Evolutionary conservation across 1,284 basidiomycete species (phyloP), one percentile per base, ranked within the genome.

Genomic region (Leccinum subrobustum): DNA sequence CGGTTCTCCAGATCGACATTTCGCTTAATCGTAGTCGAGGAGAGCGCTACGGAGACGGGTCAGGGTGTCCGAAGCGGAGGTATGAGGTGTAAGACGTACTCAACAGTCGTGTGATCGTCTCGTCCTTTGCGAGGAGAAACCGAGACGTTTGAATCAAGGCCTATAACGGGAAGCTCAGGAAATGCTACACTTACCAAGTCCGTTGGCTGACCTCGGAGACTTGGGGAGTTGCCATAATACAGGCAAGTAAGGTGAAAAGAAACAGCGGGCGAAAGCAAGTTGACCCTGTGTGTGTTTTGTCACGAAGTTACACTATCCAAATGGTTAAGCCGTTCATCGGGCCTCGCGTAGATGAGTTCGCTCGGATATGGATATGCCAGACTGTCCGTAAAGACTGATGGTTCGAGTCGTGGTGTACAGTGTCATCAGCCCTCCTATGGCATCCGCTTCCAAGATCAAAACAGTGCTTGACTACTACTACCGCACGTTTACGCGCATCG

Each of bases 1-100:
- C 84, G 82, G 55, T 75, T 77, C 71, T 87, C 83, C 12, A 91
- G 78, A 64, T 86, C 83, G 33, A 76, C 68, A 67, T 90, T 88
- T 59, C 83, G 82, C 67, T 85, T 82, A 65, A 88, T 70, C 9
- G 87, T 90, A 53, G 79, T 76, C 48, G 78, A 78, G 50, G 87
- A 87, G 58, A 91, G 81, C 67, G 81, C 89, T 90, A 62, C 11
- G 58, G 52, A 37, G 62, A 55, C 37, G 35, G 55, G 63, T 62
- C 61, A 62, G 60, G 64, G 42, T 55, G 54, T 37, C 35, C 31
- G 52, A 58, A 56, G 50, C 23, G 52, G 39, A 16, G n/a, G 18
- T 33, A 48, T 33, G 59, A 60, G 33, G 58, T 56, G 51, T 29
- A 48, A 57, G 51, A 69, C 77, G 60, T 71, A 88, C 87, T 81